These are phyloP conservation scores for Monilinia polystroma DNA, from an alignment of 2,329 filamentous ascomycete genomes.

Conservation along the genomic window DNA sequence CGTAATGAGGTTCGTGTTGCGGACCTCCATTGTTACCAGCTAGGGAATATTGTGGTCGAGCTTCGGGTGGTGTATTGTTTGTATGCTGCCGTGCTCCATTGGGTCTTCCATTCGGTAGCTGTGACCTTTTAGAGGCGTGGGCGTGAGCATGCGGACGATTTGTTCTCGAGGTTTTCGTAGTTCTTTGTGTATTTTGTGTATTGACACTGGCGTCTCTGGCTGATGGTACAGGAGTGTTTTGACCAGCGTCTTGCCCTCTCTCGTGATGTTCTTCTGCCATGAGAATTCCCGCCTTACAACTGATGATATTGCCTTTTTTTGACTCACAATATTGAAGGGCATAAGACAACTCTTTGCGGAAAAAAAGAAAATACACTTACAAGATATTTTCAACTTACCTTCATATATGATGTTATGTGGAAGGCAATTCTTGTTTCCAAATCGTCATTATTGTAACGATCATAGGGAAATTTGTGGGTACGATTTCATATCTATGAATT, in stretches of 20 bases:
- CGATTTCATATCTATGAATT: not conserved
- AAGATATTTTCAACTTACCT: not conserved
- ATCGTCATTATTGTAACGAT: conserved; percentile 8
- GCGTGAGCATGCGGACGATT: conserved; percentile 6
- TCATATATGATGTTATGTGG: conserved; percentile 3
- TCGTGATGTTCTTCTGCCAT: conserved; percentile 16
- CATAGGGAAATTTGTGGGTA: conserved; percentile 1
- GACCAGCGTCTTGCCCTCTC: not conserved
- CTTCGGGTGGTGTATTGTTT: not conserved
- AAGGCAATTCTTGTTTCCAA: not conserved
- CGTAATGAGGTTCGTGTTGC: conserved; percentile 21
- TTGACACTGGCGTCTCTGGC: conserved; percentile 11
- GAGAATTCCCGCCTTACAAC: not conserved
- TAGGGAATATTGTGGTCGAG: conserved; percentile 14
- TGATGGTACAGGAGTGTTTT: not conserved
- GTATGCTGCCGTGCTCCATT: conserved; percentile 7
- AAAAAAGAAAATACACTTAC: not conserved
- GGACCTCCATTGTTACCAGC: conserved; percentile 10
- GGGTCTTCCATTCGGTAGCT: conserved; percentile 1
- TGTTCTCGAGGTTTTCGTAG: not conserved
- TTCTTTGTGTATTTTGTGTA: conserved; percentile 2
- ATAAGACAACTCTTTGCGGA: not conserved
- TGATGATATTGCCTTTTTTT: not conserved
- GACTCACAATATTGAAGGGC: not conserved
- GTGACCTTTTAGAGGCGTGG: conserved; percentile 12